phyloP scores from a whole-genome alignment of 495 filamentous ascomycete genomes.

The Trichocladium antarcticum region DNA sequence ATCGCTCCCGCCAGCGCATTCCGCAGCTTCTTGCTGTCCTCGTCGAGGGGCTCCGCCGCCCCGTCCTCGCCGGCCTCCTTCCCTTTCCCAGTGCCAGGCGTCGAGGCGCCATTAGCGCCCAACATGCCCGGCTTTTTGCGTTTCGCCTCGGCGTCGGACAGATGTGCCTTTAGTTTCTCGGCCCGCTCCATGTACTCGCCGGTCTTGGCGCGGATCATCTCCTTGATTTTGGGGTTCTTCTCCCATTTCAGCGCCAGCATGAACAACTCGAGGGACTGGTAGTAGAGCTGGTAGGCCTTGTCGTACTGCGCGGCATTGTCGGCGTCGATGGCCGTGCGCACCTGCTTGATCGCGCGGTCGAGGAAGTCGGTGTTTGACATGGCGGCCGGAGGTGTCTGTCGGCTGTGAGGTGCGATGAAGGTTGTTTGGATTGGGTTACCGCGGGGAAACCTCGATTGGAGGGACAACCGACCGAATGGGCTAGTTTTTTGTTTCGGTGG shows the following conservation, averaged over 20 bases:
- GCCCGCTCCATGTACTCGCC: constrained; percentile 97
- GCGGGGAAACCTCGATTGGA: neutral
- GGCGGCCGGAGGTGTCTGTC: constrained; percentile 19
- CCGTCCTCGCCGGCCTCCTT: constrained; percentile 40
- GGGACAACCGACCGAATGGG: neutral
- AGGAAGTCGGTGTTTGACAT: constrained; percentile 99
- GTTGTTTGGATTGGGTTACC: neutral
- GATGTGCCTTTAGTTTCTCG: constrained; percentile 88
- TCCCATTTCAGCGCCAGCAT: constrained; percentile 98
- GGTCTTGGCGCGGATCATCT: constrained; percentile 88
- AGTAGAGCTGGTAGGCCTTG: constrained; percentile 90
- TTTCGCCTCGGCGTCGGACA: constrained; percentile 66
- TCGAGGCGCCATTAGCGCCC: constrained; percentile 73
- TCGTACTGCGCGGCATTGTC: constrained; percentile 96
- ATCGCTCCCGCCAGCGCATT: constrained; percentile 87
- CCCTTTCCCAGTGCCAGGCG: constrained; percentile 50
- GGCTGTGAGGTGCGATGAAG: neutral
- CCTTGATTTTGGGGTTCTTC: constrained; percentile 91
- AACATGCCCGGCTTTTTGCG: constrained; percentile 63
- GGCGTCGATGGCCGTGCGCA: constrained; percentile 92
- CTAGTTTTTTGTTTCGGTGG: neutral
- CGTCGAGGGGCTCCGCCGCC: constrained; percentile 62
- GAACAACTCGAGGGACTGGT: constrained; percentile 85
- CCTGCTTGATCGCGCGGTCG: constrained; percentile 84
- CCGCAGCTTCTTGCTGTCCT: constrained; percentile 88